A percentile compares a stretch with the other conserved stretches of the same genome.
Evolutionary conservation across 1,284 basidiomycete species (phyloP).

Genomic region (Ustilago trichophora): DNA sequence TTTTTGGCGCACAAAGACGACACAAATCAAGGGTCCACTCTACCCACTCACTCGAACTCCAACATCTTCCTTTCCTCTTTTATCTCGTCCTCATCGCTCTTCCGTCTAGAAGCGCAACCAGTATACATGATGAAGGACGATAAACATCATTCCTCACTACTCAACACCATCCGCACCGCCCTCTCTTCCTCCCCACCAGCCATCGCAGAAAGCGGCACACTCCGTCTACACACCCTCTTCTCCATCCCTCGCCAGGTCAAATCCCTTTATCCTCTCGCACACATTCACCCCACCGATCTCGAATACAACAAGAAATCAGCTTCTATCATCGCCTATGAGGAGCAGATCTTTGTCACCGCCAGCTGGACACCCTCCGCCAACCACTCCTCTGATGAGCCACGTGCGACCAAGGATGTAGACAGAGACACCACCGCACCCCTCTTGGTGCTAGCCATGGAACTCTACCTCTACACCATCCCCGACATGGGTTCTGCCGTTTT

Average conservation of each 20-base stretch:
- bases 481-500: slow-evolving; percentile 77
- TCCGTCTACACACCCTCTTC: slow-evolving; percentile 55
- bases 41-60: too few species aligned
- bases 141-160: slow-evolving; percentile 11
- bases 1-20: too few species aligned
- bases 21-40: too few species aligned
- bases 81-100: too few species aligned
- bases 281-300: slow-evolving; percentile 48
- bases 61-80: too few species aligned
- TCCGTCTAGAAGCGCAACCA: too few species aligned
- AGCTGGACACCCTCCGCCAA: slow-evolving; percentile 25
- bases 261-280: slow-evolving; percentile 61
- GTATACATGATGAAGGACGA: too few species aligned
- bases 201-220: slow-evolving; percentile 21
- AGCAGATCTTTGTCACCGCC: slow-evolving; percentile 50
- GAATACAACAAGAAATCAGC: slow-evolving; percentile 23
- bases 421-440: slow-evolving; percentile 22
- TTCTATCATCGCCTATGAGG: slow-evolving; percentile 23
- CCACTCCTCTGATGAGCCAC: too few species aligned
- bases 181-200: slow-evolving; percentile 28
- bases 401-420: too few species aligned
- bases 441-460: slow-evolving; percentile 82
- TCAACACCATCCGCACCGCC: slow-evolving; percentile 20
- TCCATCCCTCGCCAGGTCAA: slow-evolving; percentile 54
- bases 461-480: slow-evolving; percentile 79